Percentiles rank a stretch among this genome's conserved stretches.
phyloP scores from a whole-genome alignment of 192 early-diverging fungal genomes.

The Coemansia sp. region DNA sequence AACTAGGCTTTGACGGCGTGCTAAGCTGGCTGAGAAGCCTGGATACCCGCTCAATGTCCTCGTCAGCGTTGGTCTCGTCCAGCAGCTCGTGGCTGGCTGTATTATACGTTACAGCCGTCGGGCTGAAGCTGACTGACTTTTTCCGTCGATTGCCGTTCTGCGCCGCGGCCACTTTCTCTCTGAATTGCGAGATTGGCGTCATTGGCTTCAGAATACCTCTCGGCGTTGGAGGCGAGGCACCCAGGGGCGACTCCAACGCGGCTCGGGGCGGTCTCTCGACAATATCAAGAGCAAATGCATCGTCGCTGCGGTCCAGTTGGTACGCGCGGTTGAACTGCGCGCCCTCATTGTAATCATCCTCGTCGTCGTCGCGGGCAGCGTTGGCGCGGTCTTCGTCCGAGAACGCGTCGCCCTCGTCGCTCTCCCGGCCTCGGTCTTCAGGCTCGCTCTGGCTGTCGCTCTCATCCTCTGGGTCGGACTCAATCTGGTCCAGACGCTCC shows the following conservation, averaged over 20 bases:
- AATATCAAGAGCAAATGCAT: too few species aligned
- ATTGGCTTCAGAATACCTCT: too few species aligned
- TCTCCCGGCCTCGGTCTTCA: neutral
- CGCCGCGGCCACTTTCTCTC: too few species aligned
- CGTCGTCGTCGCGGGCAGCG: constrained; percentile 42
- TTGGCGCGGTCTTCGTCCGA: constrained; percentile 41
- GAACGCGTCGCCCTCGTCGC: constrained; percentile 21
- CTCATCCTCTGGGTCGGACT: neutral
- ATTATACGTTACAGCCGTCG: constrained; percentile 4
- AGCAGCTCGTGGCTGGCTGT: constrained; percentile 15
- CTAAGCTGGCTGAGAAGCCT: constrained; percentile 8
- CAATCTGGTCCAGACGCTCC: constrained; percentile 38
- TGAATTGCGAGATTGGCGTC: too few species aligned
- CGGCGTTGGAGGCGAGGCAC: too few species aligned
- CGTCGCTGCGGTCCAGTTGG: too few species aligned
- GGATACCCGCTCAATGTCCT: constrained; percentile 13
- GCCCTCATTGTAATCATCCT: constrained; percentile 31
- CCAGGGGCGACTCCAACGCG: too few species aligned
- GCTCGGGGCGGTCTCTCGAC: too few species aligned
- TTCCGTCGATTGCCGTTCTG: neutral
- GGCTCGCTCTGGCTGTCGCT: constrained; percentile 9
- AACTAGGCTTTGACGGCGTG: neutral
- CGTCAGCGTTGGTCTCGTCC: constrained; percentile 18
- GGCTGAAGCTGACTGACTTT: constrained; percentile 33
- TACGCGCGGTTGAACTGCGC: too few species aligned